Percentiles rank a stretch among this genome's conserved stretches.
These are phyloP conservation scores for Ottelia alismoides DNA, from an alignment of 106 monocot species.

Conservation along the genomic window DNA sequence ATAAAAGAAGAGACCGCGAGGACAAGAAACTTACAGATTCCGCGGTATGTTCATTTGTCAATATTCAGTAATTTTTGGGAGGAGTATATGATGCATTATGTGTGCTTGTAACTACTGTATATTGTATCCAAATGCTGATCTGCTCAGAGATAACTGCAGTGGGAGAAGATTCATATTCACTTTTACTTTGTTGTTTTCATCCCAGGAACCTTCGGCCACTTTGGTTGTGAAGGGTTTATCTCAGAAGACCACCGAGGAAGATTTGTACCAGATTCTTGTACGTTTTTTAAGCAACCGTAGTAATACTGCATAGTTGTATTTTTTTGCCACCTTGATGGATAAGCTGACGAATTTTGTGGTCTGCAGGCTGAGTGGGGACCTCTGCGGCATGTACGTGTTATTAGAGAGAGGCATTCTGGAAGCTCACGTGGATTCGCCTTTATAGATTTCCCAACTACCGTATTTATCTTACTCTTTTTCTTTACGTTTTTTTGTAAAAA, in stretches of 20 bases:
- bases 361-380: constrained; percentile 95
- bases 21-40: constrained; percentile 39
- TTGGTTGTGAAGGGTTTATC: constrained; percentile 94
- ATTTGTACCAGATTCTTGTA: constrained; percentile 92
- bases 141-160: too few species aligned
- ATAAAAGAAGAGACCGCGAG: constrained; percentile 58
- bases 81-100: too few species aligned
- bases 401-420: constrained; percentile 87
- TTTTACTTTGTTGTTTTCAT: background rate
- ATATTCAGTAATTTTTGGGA: too few species aligned
- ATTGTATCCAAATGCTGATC: too few species aligned
- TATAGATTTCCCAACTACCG: constrained; percentile 92
- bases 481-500: background rate
- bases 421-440: constrained; percentile 97
- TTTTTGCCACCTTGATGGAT: too few species aligned
- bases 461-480: constrained; percentile 14
- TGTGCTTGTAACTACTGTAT: too few species aligned
- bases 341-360: too few species aligned
- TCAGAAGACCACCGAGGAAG: constrained; percentile 85
- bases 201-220: constrained; percentile 82
- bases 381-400: constrained; percentile 87
- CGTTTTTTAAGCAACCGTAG: too few species aligned
- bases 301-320: too few species aligned
- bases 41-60: background rate
- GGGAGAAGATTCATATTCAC: too few species aligned